Conservation (phyloP, 352 stramenopile genomes). For the Pythium guiyangense region DNA sequence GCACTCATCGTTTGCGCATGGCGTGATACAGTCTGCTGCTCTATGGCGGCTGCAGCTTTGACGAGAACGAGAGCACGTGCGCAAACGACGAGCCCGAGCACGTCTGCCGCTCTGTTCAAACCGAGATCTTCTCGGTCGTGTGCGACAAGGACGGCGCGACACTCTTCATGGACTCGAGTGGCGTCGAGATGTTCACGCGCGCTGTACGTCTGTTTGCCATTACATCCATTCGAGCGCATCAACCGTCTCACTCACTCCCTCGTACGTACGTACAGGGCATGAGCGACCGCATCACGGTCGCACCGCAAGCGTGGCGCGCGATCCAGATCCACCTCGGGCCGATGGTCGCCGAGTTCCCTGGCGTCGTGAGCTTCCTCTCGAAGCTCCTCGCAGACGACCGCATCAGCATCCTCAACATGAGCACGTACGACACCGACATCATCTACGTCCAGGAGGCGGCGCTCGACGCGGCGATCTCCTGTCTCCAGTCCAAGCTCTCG, state of each 20-base stretch:
- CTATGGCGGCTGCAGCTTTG: conserved; percentile 78
- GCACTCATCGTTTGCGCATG: neutral
- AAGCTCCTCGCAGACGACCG: conserved; percentile 76
- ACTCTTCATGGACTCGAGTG: conserved; percentile 81
- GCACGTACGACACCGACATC: conserved; percentile 86
- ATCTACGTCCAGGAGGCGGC: conserved; percentile 65
- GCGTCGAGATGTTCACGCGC: conserved; percentile 75
- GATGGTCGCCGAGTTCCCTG: conserved; percentile 84
- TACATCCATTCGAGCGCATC: neutral
- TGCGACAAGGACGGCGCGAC: conserved; percentile 71
- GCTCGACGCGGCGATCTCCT: conserved; percentile 52
- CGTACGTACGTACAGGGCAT: conserved; percentile 34
- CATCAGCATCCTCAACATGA: conserved; percentile 91
- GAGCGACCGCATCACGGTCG: conserved; percentile 57
- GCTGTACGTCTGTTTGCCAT: conserved; percentile 31
- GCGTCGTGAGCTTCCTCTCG: conserved; percentile 81
- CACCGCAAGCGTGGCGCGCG: conserved; percentile 69
- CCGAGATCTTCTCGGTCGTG: conserved; percentile 84
- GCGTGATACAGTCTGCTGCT: conserved; percentile 52
- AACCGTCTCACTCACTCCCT: neutral
- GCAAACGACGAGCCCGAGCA: conserved; percentile 29
- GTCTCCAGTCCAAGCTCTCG: conserved; percentile 73
- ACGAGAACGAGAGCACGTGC: conserved; percentile 61
- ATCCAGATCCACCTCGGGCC: conserved; percentile 84
- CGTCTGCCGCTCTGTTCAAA: conserved; percentile 70